Evolutionary conservation across 345 rosid species (phyloP), one percentile per base, ranked within the genome.

Genomic region (Sonneratia caseolaris): DNA sequence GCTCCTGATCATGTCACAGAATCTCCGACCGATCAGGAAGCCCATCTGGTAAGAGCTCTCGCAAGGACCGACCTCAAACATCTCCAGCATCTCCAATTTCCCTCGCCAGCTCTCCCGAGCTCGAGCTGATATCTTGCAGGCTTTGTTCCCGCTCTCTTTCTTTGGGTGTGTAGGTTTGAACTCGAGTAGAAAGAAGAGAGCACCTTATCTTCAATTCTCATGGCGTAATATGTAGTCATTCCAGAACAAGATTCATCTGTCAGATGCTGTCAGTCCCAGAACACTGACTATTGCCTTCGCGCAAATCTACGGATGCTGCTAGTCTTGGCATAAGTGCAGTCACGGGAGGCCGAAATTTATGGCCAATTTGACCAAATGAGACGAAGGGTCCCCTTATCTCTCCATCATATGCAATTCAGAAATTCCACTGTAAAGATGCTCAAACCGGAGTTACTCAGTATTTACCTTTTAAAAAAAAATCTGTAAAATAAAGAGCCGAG

Each of bases 41-140:
- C 92, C 89, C 77, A 84, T 68, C 64, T 79, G 76, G 73, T 75
- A 76, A 42, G 76, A 80, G 78, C 78, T 73, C 67, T 85, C 76
- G 71, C 85, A 84, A 19, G 88, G 83, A 47, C 92, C 89, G 70
- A 87, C 83, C 75, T 85, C 88, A 62, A 82, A 76, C 40, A 81
- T 70, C 77, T 85, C 89, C 75, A 79, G 4, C 84, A 48, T 73
- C 76, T 64, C 76, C 43, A 11, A 57, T 10, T 57, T 51, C 65
- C 42, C 19, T 27, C 22, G 6, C 14, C 5, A 0, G 62, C 42
- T 69, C 62, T 35, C 16, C 18, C 59, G 37, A 61, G 27, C 62
- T 21, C 62, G 62, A 56, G 27, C 32, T 21, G 5, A 56, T 21
- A 68, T 15, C 70, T 68, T 37, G 53, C 53, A 37, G 42, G 53